Evolutionary conservation across 192 early-diverging fungal genomes (phyloP), one percentile per base, ranked within the genome.

Genomic region (Phycomyces blakesleeanus): DNA sequence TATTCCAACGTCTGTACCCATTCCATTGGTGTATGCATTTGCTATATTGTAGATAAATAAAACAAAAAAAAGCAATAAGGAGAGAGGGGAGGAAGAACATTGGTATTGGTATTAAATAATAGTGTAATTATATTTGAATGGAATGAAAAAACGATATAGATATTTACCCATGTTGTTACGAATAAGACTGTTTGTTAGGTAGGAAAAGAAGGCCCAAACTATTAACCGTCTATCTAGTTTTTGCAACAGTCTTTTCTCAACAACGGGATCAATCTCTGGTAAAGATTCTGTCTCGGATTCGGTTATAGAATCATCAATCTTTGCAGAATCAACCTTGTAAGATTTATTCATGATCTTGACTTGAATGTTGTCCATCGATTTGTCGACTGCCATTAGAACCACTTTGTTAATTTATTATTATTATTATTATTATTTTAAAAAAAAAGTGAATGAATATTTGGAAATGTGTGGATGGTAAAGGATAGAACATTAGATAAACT

Each of bases 151-250:
- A n/a, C n/a, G n/a, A 25, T 29, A 8, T 10, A 1, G 15, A 55
- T 25, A 15, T n/a, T 20, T 57, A 57, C 55, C 29, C 55, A 57
- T 57, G 3, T 57, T 57, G 29, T 57, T 57, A 21, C 55, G 55
- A 37, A 57, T 37, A 34, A 57, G 55, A 21, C 37, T 57, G 18
- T 37, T 57, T 9, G 55, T 57, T n/a, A 57, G 38, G 18, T 57
- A 57, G n/a, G 55, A 57, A 34, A 57, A 39, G 20, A 57, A 57
- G 7, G 55, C 55, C 27, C 27, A 57, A 1, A 37, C 27, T 5
- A 57, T 38, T 20, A 57, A 15, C 14, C 55, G 55, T n/a, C 27
- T 38, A 57, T 57, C 55, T 0, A 57, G n/a, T 20, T 57, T 57
- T 57, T 10, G 11, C 8, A 57, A 34, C 9, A 57, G 55, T 34